Evolutionary conservation across 805 yeast genomes (phyloP).

Genomic region (Clavispora fructus): DNA sequence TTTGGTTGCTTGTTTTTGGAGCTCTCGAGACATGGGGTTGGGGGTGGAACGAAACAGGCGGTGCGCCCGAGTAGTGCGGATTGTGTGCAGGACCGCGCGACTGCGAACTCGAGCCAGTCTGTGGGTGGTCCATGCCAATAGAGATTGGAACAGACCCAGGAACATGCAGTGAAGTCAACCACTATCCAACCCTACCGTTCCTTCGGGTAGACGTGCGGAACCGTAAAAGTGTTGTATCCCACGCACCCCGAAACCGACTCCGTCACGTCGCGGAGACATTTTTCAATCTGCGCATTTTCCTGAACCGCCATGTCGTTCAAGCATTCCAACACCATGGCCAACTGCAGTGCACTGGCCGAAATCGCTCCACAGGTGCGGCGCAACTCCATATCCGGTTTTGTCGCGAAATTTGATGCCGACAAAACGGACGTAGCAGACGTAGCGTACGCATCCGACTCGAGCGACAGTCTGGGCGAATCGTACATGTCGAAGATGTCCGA

Average conservation of each 20-base stretch:
- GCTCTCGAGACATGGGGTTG: conserved; percentile 8
- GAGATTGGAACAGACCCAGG: too few species aligned
- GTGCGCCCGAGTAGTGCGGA: too few species aligned
- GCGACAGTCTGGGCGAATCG: background rate
- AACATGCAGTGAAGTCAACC: too few species aligned
- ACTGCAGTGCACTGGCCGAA: conserved; percentile 1
- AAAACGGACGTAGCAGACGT: background rate
- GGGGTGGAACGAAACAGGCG: background rate
- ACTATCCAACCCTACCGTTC: too few species aligned
- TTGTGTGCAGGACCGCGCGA: background rate
- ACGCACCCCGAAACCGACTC: conserved; percentile 14
- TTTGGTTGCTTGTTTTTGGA: conserved; percentile 17
- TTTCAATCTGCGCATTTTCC: conserved; percentile 17
- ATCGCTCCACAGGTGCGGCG: background rate
- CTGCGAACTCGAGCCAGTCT: too few species aligned
- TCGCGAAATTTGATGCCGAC: background rate
- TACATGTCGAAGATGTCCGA: background rate
- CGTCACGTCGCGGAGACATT: conserved; percentile 11
- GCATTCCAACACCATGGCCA: conserved; percentile 20
- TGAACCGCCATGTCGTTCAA: conserved; percentile 21
- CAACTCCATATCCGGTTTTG: background rate
- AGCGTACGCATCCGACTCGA: background rate
- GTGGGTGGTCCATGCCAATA: too few species aligned
- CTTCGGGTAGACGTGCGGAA: conserved; percentile 3
- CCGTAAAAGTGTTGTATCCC: conserved; percentile 18